Conservation (phyloP, 331 rosid genomes). For the Stylosanthes scabra region DNA sequence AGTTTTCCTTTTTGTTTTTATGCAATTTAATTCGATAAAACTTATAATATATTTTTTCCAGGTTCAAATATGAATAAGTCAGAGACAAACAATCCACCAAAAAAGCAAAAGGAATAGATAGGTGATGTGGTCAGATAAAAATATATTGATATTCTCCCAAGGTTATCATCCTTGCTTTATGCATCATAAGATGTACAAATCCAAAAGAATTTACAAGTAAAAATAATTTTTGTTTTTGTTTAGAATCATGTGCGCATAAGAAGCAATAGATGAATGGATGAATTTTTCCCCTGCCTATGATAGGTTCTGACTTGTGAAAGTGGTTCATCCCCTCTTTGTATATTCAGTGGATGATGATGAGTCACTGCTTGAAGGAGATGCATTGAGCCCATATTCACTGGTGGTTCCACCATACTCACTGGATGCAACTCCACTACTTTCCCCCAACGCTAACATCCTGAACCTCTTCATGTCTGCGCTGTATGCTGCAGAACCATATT, state of each 20-base stretch:
- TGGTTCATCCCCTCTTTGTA: slow-evolving; percentile 28
- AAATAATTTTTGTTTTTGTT: no score
- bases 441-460: slow-evolving; percentile 51
- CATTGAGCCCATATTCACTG: slow-evolving; percentile 72
- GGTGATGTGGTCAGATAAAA: no score
- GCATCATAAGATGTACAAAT: background rate
- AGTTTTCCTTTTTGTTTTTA: no score
- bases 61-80: no score
- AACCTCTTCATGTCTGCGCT: slow-evolving; percentile 64
- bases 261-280: background rate
- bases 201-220: background rate
- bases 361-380: slow-evolving; percentile 61
- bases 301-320: slow-evolving; percentile 25
- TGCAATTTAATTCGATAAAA: no score
- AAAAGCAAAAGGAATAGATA: no score
- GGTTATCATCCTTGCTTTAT: background rate
- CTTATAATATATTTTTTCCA: no score
- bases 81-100: no score
- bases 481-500: slow-evolving; percentile 51
- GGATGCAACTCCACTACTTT: slow-evolving; percentile 52
- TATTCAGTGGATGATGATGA: slow-evolving; percentile 47
- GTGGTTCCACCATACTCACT: slow-evolving; percentile 73
- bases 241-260: background rate
- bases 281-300: background rate
- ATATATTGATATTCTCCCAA: background rate